Percentiles rank a stretch among this genome's conserved stretches.
phyloP scores from a whole-genome alignment of 2,329 filamentous ascomycete species.

The Phialophora macrospora region DNA sequence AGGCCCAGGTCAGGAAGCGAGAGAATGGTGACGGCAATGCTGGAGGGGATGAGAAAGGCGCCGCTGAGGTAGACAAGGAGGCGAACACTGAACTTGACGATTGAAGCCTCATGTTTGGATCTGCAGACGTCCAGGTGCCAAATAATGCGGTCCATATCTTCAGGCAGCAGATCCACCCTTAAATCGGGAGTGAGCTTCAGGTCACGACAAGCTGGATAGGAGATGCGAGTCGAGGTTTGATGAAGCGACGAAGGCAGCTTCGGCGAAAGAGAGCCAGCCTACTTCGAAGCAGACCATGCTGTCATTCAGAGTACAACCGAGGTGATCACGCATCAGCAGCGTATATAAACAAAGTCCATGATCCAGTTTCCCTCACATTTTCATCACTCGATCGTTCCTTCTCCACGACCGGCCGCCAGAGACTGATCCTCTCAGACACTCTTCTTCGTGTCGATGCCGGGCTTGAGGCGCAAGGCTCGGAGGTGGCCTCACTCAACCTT shows the following conservation, averaged over 20 bases:
- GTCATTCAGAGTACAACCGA: neutral
- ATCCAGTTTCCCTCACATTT: neutral
- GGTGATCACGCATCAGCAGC: neutral
- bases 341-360: neutral
- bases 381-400: neutral
- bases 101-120: neutral
- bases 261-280: neutral
- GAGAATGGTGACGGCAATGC: neutral
- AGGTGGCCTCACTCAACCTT: neutral
- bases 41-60: neutral
- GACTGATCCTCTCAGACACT: neutral
- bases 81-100: neutral
- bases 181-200: neutral
- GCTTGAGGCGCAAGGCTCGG: neutral
- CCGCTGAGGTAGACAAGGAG: slow-evolving; percentile 4
- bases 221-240: neutral
- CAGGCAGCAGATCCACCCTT: neutral
- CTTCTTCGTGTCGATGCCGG: neutral
- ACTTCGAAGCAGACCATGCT: neutral
- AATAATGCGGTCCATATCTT: neutral
- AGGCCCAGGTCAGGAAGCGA: neutral
- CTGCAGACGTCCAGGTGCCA: neutral
- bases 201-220: neutral
- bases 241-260: neutral
- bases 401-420: neutral